A percentile compares a stretch with the other conserved stretches of the same genome.
Conservation (phyloP, 108 stramenopile genomes). For the Cyclostephanos tholiformis region DNA sequence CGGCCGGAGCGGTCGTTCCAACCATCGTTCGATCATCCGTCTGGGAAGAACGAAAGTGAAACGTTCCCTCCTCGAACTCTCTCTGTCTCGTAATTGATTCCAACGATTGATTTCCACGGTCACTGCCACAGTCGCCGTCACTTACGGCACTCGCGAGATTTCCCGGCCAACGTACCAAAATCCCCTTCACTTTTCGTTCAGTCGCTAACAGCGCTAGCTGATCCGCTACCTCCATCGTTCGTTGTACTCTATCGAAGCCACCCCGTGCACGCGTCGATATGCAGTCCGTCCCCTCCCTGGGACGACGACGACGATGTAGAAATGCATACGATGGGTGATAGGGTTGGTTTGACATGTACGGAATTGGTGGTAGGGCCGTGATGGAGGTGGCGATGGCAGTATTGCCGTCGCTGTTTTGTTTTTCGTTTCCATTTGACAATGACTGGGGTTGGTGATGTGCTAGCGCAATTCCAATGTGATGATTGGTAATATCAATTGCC, state of each 20-base stretch:
- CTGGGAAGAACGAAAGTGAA: not conserved
- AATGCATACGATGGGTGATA: slow-evolving; percentile 39
- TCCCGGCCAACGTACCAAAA: slow-evolving; percentile 40
- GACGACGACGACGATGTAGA: slow-evolving; percentile 24
- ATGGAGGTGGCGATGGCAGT: slow-evolving; percentile 15
- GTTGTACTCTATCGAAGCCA: slow-evolving; percentile 18
- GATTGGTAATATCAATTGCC: slow-evolving; percentile 30
- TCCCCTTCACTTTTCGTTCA: slow-evolving; percentile 27
- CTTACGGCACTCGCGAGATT: slow-evolving; percentile 22
- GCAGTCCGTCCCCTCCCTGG: not conserved
- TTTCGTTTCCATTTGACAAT: slow-evolving; percentile 1
- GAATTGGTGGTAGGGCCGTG: slow-evolving; percentile 31
- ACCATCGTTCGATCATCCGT: not conserved
- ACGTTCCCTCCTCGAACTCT: slow-evolving; percentile 5
- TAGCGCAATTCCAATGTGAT: slow-evolving; percentile 28
- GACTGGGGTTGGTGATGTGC: slow-evolving; percentile 30
- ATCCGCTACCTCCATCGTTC: slow-evolving; percentile 32
- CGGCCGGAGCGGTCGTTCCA: not conserved
- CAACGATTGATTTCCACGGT: not conserved
- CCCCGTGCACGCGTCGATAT: slow-evolving; percentile 5
- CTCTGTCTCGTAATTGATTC: slow-evolving; percentile 2
- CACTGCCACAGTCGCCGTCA: not conserved
- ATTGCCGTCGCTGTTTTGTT: slow-evolving; percentile 5
- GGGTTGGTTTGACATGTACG: slow-evolving; percentile 31
- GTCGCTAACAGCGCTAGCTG: slow-evolving; percentile 35